These are phyloP conservation scores for Lasiodiplodia hormozganensis DNA, from an alignment of 2,329 filamentous ascomycete genomes.

Conservation along the genomic window DNA sequence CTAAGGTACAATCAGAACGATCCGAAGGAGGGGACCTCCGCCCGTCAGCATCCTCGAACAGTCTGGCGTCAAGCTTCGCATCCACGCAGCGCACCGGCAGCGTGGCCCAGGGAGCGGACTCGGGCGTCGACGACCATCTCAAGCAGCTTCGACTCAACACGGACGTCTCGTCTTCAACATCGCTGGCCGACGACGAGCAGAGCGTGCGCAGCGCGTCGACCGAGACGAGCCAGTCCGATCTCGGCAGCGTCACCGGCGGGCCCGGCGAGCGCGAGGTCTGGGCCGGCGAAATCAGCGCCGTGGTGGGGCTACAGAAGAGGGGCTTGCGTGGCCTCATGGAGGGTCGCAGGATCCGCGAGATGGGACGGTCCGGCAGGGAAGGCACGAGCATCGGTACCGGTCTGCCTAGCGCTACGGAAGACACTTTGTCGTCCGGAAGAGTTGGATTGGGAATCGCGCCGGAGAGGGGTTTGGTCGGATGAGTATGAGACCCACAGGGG, in stretches of 20 bases:
- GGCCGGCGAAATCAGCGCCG: conserved; percentile 81
- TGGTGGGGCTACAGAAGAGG: conserved; percentile 94
- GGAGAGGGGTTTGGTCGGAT: conserved; percentile 19
- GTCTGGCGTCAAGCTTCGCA: conserved; percentile 20
- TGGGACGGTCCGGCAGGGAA: conserved; percentile 53
- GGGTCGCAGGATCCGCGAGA: conserved; percentile 81
- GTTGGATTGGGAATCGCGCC: conserved; percentile 16
- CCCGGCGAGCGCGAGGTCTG: conserved; percentile 70
- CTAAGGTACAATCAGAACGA: conserved; percentile 23
- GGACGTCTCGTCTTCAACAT: conserved; percentile 43
- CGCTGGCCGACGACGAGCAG: conserved; percentile 40
- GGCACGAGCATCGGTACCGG: background rate
- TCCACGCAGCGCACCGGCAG: conserved; percentile 46
- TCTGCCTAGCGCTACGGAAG: conserved; percentile 6
- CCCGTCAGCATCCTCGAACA: conserved; percentile 17
- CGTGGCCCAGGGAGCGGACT: conserved; percentile 38
- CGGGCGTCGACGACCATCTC: conserved; percentile 39
- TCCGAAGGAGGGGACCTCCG: conserved; percentile 11
- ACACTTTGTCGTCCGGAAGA: background rate
- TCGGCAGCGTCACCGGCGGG: conserved; percentile 44
- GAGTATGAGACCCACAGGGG: background rate
- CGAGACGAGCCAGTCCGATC: conserved; percentile 38
- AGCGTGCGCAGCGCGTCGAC: conserved; percentile 37
- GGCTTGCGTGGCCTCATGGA: conserved; percentile 94
- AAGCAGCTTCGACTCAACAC: conserved; percentile 59